Base-by-base conservation (phyloP, 495 filamentous ascomycete genomes). In the Penicillium diatomitis region DNA sequence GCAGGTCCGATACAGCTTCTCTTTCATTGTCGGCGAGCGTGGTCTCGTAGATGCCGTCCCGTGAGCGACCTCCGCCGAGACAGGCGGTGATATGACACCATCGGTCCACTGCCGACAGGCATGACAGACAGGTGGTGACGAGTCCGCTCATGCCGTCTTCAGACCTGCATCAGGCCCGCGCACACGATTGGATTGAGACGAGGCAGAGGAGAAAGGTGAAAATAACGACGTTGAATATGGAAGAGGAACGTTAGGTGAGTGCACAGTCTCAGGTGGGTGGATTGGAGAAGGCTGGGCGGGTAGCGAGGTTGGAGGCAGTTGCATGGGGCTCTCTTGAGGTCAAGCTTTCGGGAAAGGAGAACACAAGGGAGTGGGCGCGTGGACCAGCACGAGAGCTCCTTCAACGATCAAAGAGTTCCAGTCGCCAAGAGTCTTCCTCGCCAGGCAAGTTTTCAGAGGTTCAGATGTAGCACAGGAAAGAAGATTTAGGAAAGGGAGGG, bases 11-110 rank as follows among this genome's bases (percentile, higher is more conserved):
- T 4, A 99, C 94, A 39, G 92, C 92, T 77, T 96, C 92, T 57
- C 92, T 83, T 70, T 97, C 92, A 68, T 87, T 95, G 62, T 99
- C 92, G 50, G 90, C 90, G 45, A 99, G 76, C 41, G 92, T 89
- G 43, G 90, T 88, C 66, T 99, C 94, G 67, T 99, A 96, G 38
- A 91, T 77, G 58, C 86, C 90, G 76, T 96, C 92, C 69, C 86
- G 88, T 61, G 88, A 83, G 66, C 88, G 88, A 63, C 83, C 89
- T 88, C 65, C 65, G 44, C 68, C 68, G 49, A 74, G 64, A 47
- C 71, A 74, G 42, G 64, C 69, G 30, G 68, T 66, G 47, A 74
- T 69, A 63, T 70, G 70, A 56, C 71, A 74, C 69, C 69, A 73
- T 52, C 65, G 67, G 60, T 73, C 71, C 37, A 72, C 56, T 27